phyloP scores from a whole-genome alignment of 345 rosid species.

The Aquilaria yunnanensis region DNA sequence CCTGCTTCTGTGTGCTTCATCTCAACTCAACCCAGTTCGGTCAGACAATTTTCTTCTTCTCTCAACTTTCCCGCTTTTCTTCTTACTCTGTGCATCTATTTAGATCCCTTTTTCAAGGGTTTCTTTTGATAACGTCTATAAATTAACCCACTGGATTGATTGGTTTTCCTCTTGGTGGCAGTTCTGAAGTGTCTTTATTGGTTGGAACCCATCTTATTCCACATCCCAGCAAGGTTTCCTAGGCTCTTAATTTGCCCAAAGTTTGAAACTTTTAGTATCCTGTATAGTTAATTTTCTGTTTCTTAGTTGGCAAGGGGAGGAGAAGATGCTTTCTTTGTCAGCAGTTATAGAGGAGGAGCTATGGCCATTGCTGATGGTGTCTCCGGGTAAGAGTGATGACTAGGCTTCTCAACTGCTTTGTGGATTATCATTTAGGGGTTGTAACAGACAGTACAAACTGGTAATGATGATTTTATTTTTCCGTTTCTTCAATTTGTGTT shows the following conservation, averaged over 20 bases:
- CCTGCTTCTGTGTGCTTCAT: conserved; percentile 29
- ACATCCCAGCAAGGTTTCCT: conserved; percentile 66
- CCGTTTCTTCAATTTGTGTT: not conserved
- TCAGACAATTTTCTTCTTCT: conserved; percentile 14
- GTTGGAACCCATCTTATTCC: conserved; percentile 71
- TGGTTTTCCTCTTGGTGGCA: conserved; percentile 10
- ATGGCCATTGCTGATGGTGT: conserved; percentile 93
- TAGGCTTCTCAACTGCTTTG: not conserved
- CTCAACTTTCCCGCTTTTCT: not conserved
- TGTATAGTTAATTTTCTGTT: conserved; percentile 6
- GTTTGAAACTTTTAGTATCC: conserved; percentile 1
- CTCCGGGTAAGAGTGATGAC: conserved; percentile 46
- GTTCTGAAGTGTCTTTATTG: conserved; percentile 38
- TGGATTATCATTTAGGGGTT: not conserved
- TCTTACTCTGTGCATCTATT: not conserved
- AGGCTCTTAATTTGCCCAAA: not conserved
- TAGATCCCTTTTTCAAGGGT: not conserved
- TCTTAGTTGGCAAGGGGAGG: conserved; percentile 74
- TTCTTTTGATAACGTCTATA: not conserved
- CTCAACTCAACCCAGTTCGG: conserved; percentile 37
- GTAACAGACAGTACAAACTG: too few species aligned
- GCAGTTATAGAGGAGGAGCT: conserved; percentile 64
- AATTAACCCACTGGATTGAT: conserved; percentile 1
- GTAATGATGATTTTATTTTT: not conserved
- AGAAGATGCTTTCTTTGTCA: conserved; percentile 76